Percentiles rank a stretch among this genome's conserved stretches.
These are phyloP conservation scores for Eucalyptus cladocalyx DNA, from an alignment of 345 rosid genomes.

Conservation along the genomic window DNA sequence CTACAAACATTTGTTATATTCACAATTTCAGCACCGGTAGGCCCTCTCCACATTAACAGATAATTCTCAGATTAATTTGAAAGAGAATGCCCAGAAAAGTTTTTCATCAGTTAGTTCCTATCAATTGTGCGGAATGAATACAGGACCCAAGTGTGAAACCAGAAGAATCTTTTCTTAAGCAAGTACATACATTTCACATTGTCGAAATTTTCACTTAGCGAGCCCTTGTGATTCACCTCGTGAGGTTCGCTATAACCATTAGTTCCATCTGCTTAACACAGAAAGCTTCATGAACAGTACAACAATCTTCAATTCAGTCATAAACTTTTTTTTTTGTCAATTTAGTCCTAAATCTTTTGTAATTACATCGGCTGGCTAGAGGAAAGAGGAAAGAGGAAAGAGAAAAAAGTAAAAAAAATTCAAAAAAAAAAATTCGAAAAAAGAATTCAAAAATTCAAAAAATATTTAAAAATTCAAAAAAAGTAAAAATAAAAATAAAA, in stretches of 20 bases:
- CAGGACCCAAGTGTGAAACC: background rate
- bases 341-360: rapidly evolving
- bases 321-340: too few species aligned
- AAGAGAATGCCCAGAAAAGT: background rate
- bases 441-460: rapidly evolving
- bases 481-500: too few species aligned
- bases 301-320: rapidly evolving
- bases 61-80: background rate
- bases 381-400: too few species aligned
- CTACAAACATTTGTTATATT: background rate
- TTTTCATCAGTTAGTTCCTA: background rate
- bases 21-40: background rate
- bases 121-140: background rate
- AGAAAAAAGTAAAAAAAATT: too few species aligned
- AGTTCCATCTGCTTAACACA: background rate
- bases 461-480: too few species aligned
- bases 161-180: background rate
- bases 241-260: background rate
- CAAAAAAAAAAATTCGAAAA: too few species aligned
- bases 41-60: background rate
- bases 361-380: rapidly evolving
- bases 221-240: background rate
- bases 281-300: background rate
- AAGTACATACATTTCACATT: background rate
- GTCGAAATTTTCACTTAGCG: background rate